These are phyloP conservation scores for Suillus americanus DNA, from an alignment of 768 basidiomycete genomes.

Conservation along the genomic window DNA sequence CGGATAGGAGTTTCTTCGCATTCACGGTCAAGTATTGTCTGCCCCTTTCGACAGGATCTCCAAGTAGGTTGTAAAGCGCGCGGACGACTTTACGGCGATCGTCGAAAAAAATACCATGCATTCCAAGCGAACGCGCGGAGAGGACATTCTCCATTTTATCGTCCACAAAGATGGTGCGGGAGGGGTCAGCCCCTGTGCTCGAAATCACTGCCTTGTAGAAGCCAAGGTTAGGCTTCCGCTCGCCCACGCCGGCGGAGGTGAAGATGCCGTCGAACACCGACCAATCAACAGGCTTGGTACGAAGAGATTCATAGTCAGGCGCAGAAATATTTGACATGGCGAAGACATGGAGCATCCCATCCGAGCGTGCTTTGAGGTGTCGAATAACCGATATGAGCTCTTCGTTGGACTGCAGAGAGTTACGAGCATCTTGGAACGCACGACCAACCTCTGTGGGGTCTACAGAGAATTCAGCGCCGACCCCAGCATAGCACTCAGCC, in stretches of 20 bases:
- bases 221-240: conserved; percentile 56
- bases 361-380: conserved; percentile 41
- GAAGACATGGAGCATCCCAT: conserved; percentile 40
- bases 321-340: conserved; percentile 62
- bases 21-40: conserved; percentile 39
- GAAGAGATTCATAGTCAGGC: conserved; percentile 49
- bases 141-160: conserved; percentile 61
- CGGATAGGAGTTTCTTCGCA: conserved; percentile 42
- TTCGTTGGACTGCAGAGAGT: conserved; percentile 45
- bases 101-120: conserved; percentile 55
- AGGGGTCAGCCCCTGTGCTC: conserved; percentile 47
- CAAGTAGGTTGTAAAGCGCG: conserved; percentile 45
- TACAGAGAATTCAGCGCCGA: conserved; percentile 41
- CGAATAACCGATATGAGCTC: conserved; percentile 46
- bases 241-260: conserved; percentile 50
- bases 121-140: conserved; percentile 55
- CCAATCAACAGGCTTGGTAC: conserved; percentile 48
- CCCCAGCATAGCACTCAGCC: conserved; percentile 41
- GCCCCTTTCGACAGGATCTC: conserved; percentile 47
- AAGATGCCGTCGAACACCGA: conserved; percentile 49
- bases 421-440: conserved; percentile 49
- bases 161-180: conserved; percentile 53
- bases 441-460: conserved; percentile 38
- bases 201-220: conserved; percentile 51
- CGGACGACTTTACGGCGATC: conserved; percentile 40